These are phyloP conservation scores for Saraca asoca DNA, from an alignment of 331 rosid species.

Conservation along the genomic window DNA sequence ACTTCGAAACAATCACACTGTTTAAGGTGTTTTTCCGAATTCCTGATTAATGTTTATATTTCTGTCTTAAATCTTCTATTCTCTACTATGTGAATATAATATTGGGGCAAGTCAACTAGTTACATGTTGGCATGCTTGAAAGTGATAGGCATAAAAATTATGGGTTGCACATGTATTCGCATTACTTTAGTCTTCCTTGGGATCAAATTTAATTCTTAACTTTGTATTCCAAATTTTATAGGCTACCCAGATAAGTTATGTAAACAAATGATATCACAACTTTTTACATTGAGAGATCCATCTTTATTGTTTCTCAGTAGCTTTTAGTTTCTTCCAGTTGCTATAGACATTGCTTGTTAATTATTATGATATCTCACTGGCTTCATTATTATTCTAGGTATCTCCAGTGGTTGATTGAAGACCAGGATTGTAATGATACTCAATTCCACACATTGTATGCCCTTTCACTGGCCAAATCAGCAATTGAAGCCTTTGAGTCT, in stretches of 20 bases:
- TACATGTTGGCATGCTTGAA: too few relatives aligned
- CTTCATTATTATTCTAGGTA: slow-evolving; percentile 55
- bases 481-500: slow-evolving; percentile 63
- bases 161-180: not conserved
- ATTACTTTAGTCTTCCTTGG: not conserved
- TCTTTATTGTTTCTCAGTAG: not conserved
- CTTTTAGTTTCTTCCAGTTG: not conserved
- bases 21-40: too few relatives aligned
- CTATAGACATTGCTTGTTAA: slow-evolving; percentile 11
- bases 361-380: too few relatives aligned
- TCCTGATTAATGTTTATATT: too few relatives aligned
- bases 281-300: not conserved
- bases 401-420: slow-evolving; percentile 98
- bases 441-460: slow-evolving; percentile 89
- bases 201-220: not conserved
- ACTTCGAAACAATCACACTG: not conserved
- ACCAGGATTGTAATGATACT: slow-evolving; percentile 69
- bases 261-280: not conserved
- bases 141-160: too few relatives aligned
- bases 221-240: not conserved
- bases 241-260: not conserved
- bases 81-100: too few relatives aligned
- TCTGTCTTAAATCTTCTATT: too few relatives aligned
- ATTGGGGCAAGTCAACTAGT: too few relatives aligned
- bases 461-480: slow-evolving; percentile 90